A percentile compares a stretch with the other conserved stretches of the same genome.
These are phyloP conservation scores for Hura crepitans DNA, from an alignment of 441 rosid species.

Conservation along the genomic window DNA sequence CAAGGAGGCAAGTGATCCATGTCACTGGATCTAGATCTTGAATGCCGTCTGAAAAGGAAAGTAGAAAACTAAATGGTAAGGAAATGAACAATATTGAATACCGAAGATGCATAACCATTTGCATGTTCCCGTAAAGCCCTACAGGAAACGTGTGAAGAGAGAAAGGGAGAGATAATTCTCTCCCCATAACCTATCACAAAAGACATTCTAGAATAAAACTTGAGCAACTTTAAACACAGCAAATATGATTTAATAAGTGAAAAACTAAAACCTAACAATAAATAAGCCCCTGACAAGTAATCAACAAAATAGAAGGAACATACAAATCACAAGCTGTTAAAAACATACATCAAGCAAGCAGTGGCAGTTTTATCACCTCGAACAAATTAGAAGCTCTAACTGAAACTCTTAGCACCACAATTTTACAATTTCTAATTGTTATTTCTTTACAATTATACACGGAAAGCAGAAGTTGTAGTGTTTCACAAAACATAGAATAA, in stretches of 20 bases:
- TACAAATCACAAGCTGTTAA: not conserved
- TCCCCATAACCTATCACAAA: not conserved
- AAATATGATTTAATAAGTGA: not conserved
- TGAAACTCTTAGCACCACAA: not conserved
- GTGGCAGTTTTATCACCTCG: not conserved
- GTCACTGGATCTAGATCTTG: constrained; percentile 55
- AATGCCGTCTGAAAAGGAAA: constrained; percentile 36
- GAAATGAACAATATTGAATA: not conserved
- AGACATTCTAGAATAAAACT: not conserved
- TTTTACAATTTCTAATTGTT: not conserved
- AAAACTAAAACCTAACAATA: not conserved
- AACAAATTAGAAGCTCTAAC: not conserved
- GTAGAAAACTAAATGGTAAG: constrained; percentile 19
- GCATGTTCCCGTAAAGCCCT: not conserved
- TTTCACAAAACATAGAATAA: not conserved
- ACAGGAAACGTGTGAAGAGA: not conserved
- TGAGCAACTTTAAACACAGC: not conserved
- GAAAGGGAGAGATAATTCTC: not conserved
- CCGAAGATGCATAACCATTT: not conserved
- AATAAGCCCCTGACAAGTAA: not conserved
- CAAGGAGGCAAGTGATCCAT: constrained; percentile 23
- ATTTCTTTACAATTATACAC: not conserved
- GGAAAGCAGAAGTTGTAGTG: not conserved
- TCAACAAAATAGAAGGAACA: not conserved
- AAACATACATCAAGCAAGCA: not conserved